These are phyloP conservation scores for Eremothecium gossypii DNA, from an alignment of 1,139 yeast species.

Conservation along the genomic window DNA sequence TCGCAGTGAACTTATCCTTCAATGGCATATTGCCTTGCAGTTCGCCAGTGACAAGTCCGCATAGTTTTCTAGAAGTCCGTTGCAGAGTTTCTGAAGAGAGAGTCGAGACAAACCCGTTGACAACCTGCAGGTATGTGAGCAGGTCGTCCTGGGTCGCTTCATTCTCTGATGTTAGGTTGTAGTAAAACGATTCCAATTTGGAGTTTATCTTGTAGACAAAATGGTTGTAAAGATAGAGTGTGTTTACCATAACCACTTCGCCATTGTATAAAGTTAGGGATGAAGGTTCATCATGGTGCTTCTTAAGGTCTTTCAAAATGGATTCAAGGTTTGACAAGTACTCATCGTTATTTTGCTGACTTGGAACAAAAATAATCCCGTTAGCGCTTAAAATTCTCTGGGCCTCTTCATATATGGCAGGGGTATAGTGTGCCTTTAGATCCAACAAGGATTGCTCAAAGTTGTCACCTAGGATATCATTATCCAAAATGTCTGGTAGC, in stretches of 20 bases:
- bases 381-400: slow-evolving; percentile 21
- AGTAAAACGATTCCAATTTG: slow-evolving; percentile 21
- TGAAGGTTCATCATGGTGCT: slow-evolving; percentile 47
- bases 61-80: slow-evolving; percentile 14
- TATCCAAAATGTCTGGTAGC: slow-evolving; percentile 19
- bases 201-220: slow-evolving; percentile 23
- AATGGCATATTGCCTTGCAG: slow-evolving; percentile 15
- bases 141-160: slow-evolving; percentile 11
- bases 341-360: slow-evolving; percentile 15
- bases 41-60: slow-evolving; percentile 19
- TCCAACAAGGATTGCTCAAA: slow-evolving; percentile 14
- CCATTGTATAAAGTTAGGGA: slow-evolving; percentile 30
- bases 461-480: slow-evolving; percentile 15
- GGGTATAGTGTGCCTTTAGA: slow-evolving; percentile 20
- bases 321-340: slow-evolving; percentile 27
- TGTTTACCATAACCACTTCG: slow-evolving; percentile 24
- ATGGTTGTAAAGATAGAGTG: slow-evolving; percentile 21
- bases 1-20: slow-evolving; percentile 25
- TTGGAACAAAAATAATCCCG: slow-evolving; percentile 15
- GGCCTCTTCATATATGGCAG: slow-evolving; percentile 18
- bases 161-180: slow-evolving; percentile 15
- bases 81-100: slow-evolving; percentile 16
- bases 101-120: slow-evolving; percentile 22
- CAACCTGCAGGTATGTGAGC: slow-evolving; percentile 17
- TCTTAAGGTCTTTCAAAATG: slow-evolving; percentile 46